Base-by-base conservation (phyloP, 805 yeast species). In the Starmerella stigmatis region DNA sequence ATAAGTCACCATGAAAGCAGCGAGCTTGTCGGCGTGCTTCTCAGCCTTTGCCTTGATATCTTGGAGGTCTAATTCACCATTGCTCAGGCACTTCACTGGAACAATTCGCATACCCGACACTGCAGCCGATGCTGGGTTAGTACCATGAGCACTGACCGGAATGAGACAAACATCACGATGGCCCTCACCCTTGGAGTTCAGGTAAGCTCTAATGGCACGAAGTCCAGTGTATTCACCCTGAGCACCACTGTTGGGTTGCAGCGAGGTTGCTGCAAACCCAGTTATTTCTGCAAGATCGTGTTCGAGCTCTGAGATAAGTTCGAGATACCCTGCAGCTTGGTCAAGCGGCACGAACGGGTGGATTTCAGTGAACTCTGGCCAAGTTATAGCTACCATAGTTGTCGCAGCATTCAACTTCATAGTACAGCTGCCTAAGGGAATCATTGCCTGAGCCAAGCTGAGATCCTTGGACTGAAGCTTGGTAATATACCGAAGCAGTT, bases 211-310 rank as follows among this genome's bases (percentile, higher is more conserved):
- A 54, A 92, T 89, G 36, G 86, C 86, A 48, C 94, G 76, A 49
- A 92, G 71, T 23, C 98, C 98, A 13, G 97, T 76, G 66, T 82
- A 92, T 66, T 92, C 98, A 64, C 98, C 98, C 65, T 89, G 96
- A 31, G 98, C 97, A 55, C 98, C 98, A 31, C 96, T 85, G 63
- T 92, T 92, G 51, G 98, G 98, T 79, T 86, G 94, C 48, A 85
- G 68, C 2, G 96, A 83, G 17, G 94, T 81, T 32, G 84, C 89
- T 49, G 79, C 84, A 59, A 92, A 86, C 0, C 97, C 97, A 10
- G 98, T 89, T 52, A 92, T 88, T 52, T 82, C 85, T 46, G 88
- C 83, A 54, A 92, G 70, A 64, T 92, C 97, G 29, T 70, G 67
- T 63, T 84, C 94, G 27, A 92, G 74, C 60, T 84, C 94, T 19